phyloP scores from a whole-genome alignment of 106 monocot species.

The Apostasia ramifera region DNA sequence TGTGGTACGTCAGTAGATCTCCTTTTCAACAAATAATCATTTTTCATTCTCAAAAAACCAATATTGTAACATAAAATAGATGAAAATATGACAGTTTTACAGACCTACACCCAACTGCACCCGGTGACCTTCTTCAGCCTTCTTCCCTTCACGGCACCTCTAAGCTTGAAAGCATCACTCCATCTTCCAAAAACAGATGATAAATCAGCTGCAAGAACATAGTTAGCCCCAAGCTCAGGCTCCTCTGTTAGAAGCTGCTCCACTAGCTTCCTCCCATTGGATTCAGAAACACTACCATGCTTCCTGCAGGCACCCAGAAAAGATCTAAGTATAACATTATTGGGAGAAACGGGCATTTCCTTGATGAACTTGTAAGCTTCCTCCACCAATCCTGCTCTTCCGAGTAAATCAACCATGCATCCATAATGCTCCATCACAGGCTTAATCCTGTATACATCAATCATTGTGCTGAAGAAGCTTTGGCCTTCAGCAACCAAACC shows the following conservation, averaged over 20 bases:
- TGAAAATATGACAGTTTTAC: not conserved
- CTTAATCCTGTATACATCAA: slow-evolving; percentile 13
- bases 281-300: not conserved
- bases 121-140: slow-evolving; percentile 30
- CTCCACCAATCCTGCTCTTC: slow-evolving; percentile 22
- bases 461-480: slow-evolving; percentile 16
- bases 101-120: slow-evolving; percentile 1
- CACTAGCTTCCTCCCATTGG: not conserved
- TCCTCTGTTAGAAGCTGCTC: slow-evolving; percentile 14
- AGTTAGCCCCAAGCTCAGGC: slow-evolving; percentile 29
- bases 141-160: slow-evolving; percentile 1
- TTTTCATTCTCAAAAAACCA: too few species aligned
- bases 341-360: slow-evolving; percentile 22
- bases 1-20: too few species aligned
- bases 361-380: slow-evolving; percentile 23
- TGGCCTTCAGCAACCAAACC: slow-evolving; percentile 18
- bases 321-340: slow-evolving; percentile 26
- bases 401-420: slow-evolving; percentile 34
- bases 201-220: slow-evolving; percentile 23
- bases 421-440: slow-evolving; percentile 32
- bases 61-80: too few species aligned
- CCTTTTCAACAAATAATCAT: too few species aligned
- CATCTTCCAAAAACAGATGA: slow-evolving; percentile 18
- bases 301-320: slow-evolving; percentile 24
- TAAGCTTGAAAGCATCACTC: slow-evolving; percentile 16